These are phyloP conservation scores for Kodamaea kakaduensis DNA, from an alignment of 805 yeast species.

Conservation along the genomic window DNA sequence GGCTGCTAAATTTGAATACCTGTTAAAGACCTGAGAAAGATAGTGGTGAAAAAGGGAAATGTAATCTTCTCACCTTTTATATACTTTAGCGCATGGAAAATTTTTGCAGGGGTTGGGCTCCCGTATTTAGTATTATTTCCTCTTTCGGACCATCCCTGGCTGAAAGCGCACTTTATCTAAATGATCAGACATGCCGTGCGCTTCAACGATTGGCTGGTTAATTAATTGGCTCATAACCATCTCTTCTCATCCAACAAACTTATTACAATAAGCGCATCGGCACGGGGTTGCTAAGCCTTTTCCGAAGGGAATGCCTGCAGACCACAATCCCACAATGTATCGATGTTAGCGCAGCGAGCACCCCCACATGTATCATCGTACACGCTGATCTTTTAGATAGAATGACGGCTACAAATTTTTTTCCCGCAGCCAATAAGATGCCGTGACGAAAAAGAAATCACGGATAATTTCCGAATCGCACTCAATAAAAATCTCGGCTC, in stretches of 20 bases:
- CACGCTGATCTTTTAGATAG: too few relatives aligned
- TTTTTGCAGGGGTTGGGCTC: not conserved
- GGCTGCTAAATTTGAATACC: conserved; percentile 7
- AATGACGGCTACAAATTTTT: not conserved
- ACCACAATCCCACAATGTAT: too few relatives aligned
- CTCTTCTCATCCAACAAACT: too few relatives aligned
- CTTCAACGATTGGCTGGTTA: conserved; percentile 1
- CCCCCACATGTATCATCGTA: too few relatives aligned
- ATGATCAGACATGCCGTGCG: conserved; percentile 2
- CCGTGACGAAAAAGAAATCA: too few relatives aligned
- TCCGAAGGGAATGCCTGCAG: too few relatives aligned
- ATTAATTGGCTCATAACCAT: not conserved
- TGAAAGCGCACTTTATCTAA: conserved; percentile 3
- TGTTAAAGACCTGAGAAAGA: conserved; percentile 6
- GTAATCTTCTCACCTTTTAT: conserved; percentile 5
- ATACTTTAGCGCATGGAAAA: not conserved
- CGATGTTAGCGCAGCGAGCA: too few relatives aligned
- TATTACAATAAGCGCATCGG: too few relatives aligned
- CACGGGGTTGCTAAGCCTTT: too few relatives aligned
- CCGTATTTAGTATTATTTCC: conserved; percentile 1
- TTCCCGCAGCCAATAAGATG: conserved; percentile 1
- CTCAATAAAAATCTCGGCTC: too few relatives aligned
- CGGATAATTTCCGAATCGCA: too few relatives aligned
- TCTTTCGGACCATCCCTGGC: not conserved
- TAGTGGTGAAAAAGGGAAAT: conserved; percentile 6